A percentile compares a stretch with the other conserved stretches of the same genome.
Evolutionary conservation across 192 early-diverging fungal species (phyloP).

Genomic region (Rhizoclosmatium globosum): DNA sequence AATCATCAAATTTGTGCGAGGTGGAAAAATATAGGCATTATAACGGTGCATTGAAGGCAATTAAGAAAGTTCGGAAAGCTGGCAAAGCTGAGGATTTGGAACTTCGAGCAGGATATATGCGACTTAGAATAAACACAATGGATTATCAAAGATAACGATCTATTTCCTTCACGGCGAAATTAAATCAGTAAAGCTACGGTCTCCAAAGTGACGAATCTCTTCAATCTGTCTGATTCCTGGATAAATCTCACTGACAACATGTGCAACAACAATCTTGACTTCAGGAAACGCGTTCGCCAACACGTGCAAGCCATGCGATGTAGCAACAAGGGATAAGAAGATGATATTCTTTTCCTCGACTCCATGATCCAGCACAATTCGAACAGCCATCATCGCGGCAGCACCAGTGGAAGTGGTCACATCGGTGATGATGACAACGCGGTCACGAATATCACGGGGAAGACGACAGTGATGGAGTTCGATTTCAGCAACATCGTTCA

Average conservation of each 20-base stretch:
- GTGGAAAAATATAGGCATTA: too few relatives aligned
- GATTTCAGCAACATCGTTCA: conserved; percentile 73
- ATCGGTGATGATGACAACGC: conserved; percentile 82
- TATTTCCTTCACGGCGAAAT: too few relatives aligned
- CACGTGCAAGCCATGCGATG: conserved; percentile 78
- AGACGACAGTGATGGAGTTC: conserved; percentile 88
- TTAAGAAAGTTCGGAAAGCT: too few relatives aligned
- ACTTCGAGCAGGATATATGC: too few relatives aligned
- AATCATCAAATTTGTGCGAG: too few relatives aligned
- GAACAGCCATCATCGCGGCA: conserved; percentile 94
- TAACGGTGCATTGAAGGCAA: too few relatives aligned
- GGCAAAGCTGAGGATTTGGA: too few relatives aligned
- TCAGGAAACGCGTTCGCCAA: conserved; percentile 84
- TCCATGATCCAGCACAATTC: conserved; percentile 90
- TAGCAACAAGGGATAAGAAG: conserved; percentile 83
- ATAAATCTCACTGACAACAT: conserved; percentile 76
- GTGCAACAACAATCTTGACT: conserved; percentile 81
- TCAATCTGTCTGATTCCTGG: conserved; percentile 14
- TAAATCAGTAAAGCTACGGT: conserved; percentile 10
- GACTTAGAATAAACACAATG: too few relatives aligned
- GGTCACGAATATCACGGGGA: conserved; percentile 66
- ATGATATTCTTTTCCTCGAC: conserved; percentile 83
- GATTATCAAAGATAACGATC: too few relatives aligned
- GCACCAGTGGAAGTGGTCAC: conserved; percentile 94
- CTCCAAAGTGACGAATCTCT: neutral